phyloP scores from a whole-genome alignment of 331 rosid genomes.

The Rosa hybrid region DNA sequence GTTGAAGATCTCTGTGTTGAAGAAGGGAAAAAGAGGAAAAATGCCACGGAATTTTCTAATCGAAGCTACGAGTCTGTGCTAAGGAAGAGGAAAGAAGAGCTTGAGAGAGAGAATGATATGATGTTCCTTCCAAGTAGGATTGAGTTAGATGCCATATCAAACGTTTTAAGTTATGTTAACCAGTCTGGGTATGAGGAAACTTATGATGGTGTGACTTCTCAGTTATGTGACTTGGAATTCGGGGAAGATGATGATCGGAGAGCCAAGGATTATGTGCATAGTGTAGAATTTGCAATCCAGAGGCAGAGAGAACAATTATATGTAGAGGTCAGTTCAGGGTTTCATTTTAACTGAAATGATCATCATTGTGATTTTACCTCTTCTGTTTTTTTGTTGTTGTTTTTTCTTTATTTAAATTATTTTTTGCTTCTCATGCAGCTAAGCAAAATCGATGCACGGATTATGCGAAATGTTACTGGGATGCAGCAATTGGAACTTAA shows the following conservation, averaged over 20 bases:
- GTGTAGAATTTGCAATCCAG: slow-evolving; percentile 81
- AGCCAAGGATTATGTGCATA: slow-evolving; percentile 72
- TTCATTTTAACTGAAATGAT: slow-evolving; percentile 6
- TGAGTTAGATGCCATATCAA: slow-evolving; percentile 74
- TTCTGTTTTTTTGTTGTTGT: neutral
- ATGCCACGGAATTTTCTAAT: slow-evolving; percentile 56
- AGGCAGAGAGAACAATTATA: slow-evolving; percentile 80
- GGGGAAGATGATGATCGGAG: slow-evolving; percentile 93
- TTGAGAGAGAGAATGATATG: slow-evolving; percentile 68
- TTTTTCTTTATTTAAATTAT: neutral
- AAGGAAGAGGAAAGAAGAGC: slow-evolving; percentile 79
- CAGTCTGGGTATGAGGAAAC: slow-evolving; percentile 71
- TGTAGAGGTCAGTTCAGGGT: slow-evolving; percentile 66
- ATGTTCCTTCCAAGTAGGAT: slow-evolving; percentile 39
- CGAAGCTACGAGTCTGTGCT: slow-evolving; percentile 73
- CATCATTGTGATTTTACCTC: slow-evolving; percentile 26
- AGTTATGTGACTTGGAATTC: slow-evolving; percentile 80
- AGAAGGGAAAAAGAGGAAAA: slow-evolving; percentile 81
- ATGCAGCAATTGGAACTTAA: slow-evolving; percentile 88
- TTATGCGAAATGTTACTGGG: slow-evolving; percentile 67
- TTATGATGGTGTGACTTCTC: slow-evolving; percentile 63
- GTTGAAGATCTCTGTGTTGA: slow-evolving; percentile 87
- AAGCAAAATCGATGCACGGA: slow-evolving; percentile 78
- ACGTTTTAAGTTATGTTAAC: slow-evolving; percentile 64
- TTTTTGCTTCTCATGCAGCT: slow-evolving; percentile 56